phyloP scores from a whole-genome alignment of 805 yeast genomes.

The Starmerella apis region DNA sequence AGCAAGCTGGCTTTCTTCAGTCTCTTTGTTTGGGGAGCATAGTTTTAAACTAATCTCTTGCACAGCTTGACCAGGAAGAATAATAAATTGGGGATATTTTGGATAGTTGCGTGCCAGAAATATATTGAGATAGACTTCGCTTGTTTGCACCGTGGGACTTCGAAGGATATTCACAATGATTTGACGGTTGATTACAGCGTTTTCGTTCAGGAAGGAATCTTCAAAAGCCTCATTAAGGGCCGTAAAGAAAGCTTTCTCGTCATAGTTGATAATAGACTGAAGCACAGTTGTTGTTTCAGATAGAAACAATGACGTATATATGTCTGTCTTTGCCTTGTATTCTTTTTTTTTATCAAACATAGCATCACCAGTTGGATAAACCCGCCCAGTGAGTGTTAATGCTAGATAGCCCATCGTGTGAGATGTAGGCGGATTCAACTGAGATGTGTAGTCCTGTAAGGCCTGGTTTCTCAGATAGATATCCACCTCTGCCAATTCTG shows the following conservation, averaged over 20 bases:
- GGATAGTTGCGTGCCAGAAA: constrained; percentile 75
- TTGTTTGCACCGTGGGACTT: constrained; percentile 25
- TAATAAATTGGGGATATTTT: constrained; percentile 72
- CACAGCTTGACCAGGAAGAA: constrained; percentile 44
- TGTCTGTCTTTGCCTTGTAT: constrained; percentile 37
- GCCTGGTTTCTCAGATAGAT: constrained; percentile 63
- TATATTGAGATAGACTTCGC: constrained; percentile 43
- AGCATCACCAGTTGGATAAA: constrained; percentile 57
- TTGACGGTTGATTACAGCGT: constrained; percentile 50
- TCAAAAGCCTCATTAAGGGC: constrained; percentile 76
- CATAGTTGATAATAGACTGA: not conserved
- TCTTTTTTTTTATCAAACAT: constrained; percentile 28
- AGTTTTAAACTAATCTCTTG: constrained; percentile 9
- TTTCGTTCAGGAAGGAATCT: constrained; percentile 59
- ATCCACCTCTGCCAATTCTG: constrained; percentile 47
- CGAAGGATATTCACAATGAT: constrained; percentile 63
- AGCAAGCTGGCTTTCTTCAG: constrained; percentile 52
- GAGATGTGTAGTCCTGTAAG: constrained; percentile 51
- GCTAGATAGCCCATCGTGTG: constrained; percentile 50
- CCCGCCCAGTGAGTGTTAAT: constrained; percentile 62
- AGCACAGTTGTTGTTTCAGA: constrained; percentile 30
- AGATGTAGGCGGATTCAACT: constrained; percentile 16
- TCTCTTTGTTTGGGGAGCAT: constrained; percentile 26
- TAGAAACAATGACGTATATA: constrained; percentile 48
- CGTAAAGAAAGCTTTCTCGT: constrained; percentile 42